These are phyloP conservation scores for Domatiomyces globalis DNA, from an alignment of 2,329 filamentous ascomycete species.

Conservation along the genomic window DNA sequence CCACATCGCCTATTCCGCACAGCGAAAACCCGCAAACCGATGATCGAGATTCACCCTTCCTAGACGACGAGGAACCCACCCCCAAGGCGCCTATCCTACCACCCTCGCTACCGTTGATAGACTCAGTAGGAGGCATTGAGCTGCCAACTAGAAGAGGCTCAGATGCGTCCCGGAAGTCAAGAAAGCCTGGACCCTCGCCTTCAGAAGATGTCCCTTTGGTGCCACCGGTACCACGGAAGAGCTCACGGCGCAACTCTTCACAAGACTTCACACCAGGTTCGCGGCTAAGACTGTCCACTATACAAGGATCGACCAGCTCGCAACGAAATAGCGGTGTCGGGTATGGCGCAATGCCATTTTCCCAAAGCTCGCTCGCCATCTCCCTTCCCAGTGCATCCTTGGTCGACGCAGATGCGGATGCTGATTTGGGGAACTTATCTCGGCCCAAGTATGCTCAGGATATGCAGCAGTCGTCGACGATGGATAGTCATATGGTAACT, in stretches of 20 bases:
- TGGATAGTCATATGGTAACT: conserved; percentile 20
- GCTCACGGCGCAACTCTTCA: conserved; percentile 49
- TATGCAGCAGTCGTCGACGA: conserved; percentile 21
- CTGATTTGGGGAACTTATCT: conserved; percentile 10
- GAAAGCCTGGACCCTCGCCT: conserved; percentile 8
- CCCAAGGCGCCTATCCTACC: conserved; percentile 31
- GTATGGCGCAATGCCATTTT: conserved; percentile 9
- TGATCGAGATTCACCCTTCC: conserved; percentile 4
- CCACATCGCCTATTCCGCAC: neutral
- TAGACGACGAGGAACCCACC: conserved; percentile 8
- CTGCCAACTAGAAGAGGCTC: conserved; percentile 51
- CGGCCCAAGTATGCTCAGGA: neutral
- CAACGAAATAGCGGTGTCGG: conserved; percentile 3
- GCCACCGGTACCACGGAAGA: conserved; percentile 56
- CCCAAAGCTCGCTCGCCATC: conserved; percentile 6
- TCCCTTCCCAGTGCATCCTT: conserved; percentile 9
- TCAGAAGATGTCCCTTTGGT: conserved; percentile 27
- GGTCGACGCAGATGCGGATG: conserved; percentile 2
- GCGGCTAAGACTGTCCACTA: conserved; percentile 2
- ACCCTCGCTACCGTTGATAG: conserved; percentile 46
- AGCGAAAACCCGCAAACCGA: neutral
- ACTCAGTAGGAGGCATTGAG: conserved; percentile 45
- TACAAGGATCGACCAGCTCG: neutral
- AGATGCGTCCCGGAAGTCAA: conserved; percentile 24
- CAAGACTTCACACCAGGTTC: conserved; percentile 16